phyloP scores from a whole-genome alignment of 2,329 filamentous ascomycete species.

The Diplodia scrobiculata region DNA sequence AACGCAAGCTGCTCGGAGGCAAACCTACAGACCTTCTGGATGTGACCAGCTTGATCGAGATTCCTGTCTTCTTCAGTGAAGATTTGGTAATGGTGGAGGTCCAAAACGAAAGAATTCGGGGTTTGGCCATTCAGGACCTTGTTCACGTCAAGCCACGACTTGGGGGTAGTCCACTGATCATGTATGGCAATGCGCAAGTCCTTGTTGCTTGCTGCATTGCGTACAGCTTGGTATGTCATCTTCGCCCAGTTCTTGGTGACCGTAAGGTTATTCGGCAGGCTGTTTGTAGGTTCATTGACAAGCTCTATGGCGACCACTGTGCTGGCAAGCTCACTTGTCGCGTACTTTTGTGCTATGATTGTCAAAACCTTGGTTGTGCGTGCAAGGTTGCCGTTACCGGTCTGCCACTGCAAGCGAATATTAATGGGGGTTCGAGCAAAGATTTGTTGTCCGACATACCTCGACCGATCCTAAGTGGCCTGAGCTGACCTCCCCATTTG shows the following conservation, averaged over 20 bases:
- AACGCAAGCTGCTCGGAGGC: constrained; percentile 57
- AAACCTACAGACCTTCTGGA: constrained; percentile 48
- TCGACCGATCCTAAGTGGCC: constrained; percentile 35
- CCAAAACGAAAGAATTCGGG: constrained; percentile 61
- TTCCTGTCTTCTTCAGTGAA: constrained; percentile 42
- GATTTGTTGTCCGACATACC: constrained; percentile 17
- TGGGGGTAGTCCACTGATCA: constrained; percentile 56
- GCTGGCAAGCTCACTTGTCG: constrained; percentile 43
- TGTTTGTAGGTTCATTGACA: constrained; percentile 52
- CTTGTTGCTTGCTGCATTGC: constrained; percentile 49
- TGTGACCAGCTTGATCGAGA: constrained; percentile 47
- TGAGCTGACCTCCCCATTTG: constrained; percentile 54
- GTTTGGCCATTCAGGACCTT: constrained; percentile 54
- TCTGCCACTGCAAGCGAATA: constrained; percentile 37
- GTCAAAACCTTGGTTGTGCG: constrained; percentile 45
- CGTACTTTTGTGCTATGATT: constrained; percentile 48
- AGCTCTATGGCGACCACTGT: constrained; percentile 50
- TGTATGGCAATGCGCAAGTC: constrained; percentile 58
- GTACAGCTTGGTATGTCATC: constrained; percentile 54
- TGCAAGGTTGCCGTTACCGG: constrained; percentile 43
- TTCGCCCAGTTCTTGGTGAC: constrained; percentile 43
- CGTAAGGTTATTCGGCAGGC: constrained; percentile 47
- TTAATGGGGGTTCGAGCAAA: background rate
- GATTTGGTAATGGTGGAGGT: constrained; percentile 58
- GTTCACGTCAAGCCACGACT: constrained; percentile 54